phyloP scores from a whole-genome alignment of 108 stramenopile genomes.

The Asterionellopsis glacialis region DNA sequence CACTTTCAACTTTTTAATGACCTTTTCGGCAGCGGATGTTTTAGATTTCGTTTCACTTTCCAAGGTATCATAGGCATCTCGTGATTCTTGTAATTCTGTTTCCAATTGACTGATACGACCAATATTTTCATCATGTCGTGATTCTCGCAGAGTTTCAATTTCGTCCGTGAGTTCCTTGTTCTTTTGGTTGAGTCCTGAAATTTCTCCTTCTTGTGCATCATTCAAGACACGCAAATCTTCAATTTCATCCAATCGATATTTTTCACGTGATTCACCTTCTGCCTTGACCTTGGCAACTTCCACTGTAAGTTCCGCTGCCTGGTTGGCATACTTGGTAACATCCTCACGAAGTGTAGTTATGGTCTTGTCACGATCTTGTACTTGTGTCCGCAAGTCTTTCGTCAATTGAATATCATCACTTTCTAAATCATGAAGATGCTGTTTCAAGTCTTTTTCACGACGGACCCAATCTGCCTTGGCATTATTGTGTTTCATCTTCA shows the following conservation, averaged over 20 bases:
- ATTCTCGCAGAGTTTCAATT: conserved; percentile 20
- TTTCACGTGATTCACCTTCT: conserved; percentile 38
- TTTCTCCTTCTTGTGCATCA: conserved; percentile 43
- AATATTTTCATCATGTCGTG: conserved; percentile 11
- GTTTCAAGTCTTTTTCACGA: conserved; percentile 13
- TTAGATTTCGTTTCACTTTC: neutral
- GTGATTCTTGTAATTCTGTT: neutral
- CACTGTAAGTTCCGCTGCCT: conserved; percentile 40
- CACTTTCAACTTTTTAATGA: neutral
- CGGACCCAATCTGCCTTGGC: conserved; percentile 7
- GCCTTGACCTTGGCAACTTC: conserved; percentile 39
- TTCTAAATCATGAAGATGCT: conserved; percentile 25
- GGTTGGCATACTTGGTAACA: conserved; percentile 29
- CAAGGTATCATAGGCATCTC: neutral
- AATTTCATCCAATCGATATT: conserved; percentile 38
- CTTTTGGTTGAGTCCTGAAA: conserved; percentile 23
- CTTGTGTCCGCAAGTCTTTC: conserved; percentile 6
- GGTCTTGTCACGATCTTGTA: conserved; percentile 24
- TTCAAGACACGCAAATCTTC: conserved; percentile 43
- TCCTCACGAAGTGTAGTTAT: conserved; percentile 30
- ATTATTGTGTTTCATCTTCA: conserved; percentile 12
- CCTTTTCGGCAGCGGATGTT: too few relatives aligned
- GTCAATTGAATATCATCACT: conserved; percentile 12
- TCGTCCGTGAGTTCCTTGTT: neutral
- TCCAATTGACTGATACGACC: neutral